Evolutionary conservation across 2,329 filamentous ascomycete genomes (phyloP).

Genomic region (Chrysosporium keratinophilum): DNA sequence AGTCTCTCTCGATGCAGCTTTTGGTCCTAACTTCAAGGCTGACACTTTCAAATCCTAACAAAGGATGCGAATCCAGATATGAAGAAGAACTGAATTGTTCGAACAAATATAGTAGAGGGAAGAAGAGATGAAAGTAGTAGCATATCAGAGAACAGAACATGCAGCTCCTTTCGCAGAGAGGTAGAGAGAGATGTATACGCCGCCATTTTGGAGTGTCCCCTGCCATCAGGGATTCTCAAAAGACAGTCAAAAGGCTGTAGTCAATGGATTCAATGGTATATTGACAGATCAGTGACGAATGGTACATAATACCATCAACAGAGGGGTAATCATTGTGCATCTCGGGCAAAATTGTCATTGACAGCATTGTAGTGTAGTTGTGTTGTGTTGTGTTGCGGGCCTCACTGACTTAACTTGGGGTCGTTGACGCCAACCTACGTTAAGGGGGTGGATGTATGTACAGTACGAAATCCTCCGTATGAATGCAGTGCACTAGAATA

Average conservation of each 20-base stretch:
- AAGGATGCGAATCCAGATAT: no score
- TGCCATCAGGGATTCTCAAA: neutral
- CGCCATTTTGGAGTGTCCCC: neutral
- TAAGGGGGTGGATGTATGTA: no score
- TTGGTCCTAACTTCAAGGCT: no score
- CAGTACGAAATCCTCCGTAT: no score
- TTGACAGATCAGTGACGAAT: neutral
- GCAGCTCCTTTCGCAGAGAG: neutral
- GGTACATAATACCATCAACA: neutral
- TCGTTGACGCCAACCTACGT: no score
- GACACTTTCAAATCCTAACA: no score
- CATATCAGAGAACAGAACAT: neutral
- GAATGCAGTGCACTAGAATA: no score
- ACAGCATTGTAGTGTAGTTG: neutral
- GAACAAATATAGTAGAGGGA: no score
- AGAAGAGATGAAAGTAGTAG: neutral
- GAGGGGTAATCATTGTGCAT: neutral
- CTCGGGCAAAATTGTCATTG: neutral
- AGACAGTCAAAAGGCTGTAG: neutral
- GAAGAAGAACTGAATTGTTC: no score
- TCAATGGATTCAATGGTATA: conserved; percentile 1
- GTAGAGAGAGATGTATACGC: neutral
- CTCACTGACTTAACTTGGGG: neutral
- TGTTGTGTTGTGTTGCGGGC: neutral
- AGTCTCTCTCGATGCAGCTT: no score